These are phyloP conservation scores for Clonostachys chloroleuca DNA, from an alignment of 2,329 filamentous ascomycete species.

Conservation along the genomic window DNA sequence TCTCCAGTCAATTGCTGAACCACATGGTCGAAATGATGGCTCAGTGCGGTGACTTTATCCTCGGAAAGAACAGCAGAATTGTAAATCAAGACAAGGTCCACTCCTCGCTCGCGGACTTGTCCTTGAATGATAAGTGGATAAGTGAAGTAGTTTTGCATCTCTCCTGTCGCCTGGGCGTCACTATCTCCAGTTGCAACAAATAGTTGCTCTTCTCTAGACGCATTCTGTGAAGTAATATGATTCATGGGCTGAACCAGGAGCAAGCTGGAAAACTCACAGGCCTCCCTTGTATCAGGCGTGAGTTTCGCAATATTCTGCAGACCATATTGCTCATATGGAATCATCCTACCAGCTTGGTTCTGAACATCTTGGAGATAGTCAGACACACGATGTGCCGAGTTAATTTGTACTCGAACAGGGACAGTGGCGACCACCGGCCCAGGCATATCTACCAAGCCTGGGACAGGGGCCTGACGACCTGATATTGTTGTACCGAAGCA, in stretches of 20 bases:
- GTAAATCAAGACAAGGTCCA: slow-evolving; percentile 1
- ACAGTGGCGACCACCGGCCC: slow-evolving; percentile 15
- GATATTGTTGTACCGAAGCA: slow-evolving; percentile 12
- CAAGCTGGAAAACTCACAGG: neutral
- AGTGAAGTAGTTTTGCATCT: slow-evolving; percentile 5
- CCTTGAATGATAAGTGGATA: slow-evolving; percentile 3
- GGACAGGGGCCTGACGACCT: slow-evolving; percentile 11
- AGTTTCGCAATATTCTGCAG: slow-evolving; percentile 5
- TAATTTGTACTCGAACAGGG: slow-evolving; percentile 9
- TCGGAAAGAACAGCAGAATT: neutral
- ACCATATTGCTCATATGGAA: slow-evolving; percentile 8
- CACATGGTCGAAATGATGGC: slow-evolving; percentile 4
- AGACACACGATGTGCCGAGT: slow-evolving; percentile 18
- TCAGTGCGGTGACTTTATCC: neutral
- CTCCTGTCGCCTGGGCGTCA: neutral
- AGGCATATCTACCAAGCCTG: slow-evolving; percentile 9
- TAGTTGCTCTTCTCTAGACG: neutral
- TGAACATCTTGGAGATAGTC: slow-evolving; percentile 25
- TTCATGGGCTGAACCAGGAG: slow-evolving; percentile 1
- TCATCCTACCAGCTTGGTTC: slow-evolving; percentile 1
- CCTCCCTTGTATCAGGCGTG: neutral
- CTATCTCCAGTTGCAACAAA: no score
- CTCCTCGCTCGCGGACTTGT: neutral
- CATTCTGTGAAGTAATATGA: neutral
- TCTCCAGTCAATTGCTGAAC: slow-evolving; percentile 1